These are phyloP conservation scores for Rhizoctonia solani DNA, from an alignment of 1,284 basidiomycete genomes.

Conservation along the genomic window DNA sequence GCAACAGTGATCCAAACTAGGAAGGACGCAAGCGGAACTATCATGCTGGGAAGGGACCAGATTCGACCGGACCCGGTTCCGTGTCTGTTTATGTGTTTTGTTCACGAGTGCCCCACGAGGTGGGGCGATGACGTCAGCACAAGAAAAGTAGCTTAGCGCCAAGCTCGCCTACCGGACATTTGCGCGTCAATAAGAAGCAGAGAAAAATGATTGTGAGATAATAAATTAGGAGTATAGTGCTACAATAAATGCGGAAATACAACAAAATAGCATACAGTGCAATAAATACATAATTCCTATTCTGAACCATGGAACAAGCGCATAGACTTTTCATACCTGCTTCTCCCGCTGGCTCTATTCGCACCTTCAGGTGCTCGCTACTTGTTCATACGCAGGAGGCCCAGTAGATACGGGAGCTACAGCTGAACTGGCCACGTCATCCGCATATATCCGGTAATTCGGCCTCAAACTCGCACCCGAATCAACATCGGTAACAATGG, in stretches of 20 bases:
- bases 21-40: background rate
- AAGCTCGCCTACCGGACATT: background rate
- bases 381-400: slow-evolving; percentile 24
- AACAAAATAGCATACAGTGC: too few relatives aligned
- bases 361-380: background rate
- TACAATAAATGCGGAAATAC: too few relatives aligned
- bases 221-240: too few relatives aligned
- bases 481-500: too few relatives aligned
- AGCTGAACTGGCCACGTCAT: background rate
- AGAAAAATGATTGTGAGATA: too few relatives aligned
- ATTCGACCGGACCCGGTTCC: background rate
- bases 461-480: too few relatives aligned
- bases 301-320: too few relatives aligned
- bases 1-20: background rate
- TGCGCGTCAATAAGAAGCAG: background rate
- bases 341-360: background rate
- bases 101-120: too few relatives aligned
- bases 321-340: too few relatives aligned
- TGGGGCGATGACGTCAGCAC: slow-evolving; percentile 30
- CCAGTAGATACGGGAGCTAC: background rate
- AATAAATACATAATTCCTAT: too few relatives aligned
- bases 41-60: background rate
- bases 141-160: background rate
- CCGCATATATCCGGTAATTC: background rate
- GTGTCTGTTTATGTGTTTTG: slow-evolving; percentile 1